Conservation (phyloP, 805 yeast genomes). For the Wickerhamiella australiensis region DNA sequence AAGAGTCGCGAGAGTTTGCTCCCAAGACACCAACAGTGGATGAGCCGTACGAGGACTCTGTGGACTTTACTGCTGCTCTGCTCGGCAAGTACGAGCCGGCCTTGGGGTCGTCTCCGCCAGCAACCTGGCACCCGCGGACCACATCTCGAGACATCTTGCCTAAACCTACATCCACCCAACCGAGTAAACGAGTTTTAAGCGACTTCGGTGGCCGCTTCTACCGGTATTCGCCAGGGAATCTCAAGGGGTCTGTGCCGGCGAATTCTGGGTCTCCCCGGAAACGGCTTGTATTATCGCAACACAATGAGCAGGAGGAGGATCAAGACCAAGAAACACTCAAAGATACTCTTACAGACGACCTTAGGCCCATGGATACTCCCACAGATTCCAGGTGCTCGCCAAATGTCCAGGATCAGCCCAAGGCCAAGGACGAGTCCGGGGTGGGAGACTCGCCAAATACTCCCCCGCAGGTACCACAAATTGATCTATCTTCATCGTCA, state of each 20-base stretch:
- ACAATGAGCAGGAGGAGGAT: background rate
- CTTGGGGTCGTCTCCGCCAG: slow-evolving; percentile 9
- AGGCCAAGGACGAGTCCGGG: too few species aligned
- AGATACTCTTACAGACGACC: background rate
- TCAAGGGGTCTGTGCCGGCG: background rate
- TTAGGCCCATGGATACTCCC: background rate
- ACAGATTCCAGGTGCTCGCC: too few species aligned
- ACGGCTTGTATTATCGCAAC: background rate
- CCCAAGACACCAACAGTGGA: background rate
- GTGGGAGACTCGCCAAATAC: too few species aligned
- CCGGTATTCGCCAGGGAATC: slow-evolving; percentile 8
- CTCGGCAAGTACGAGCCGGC: slow-evolving; percentile 7
- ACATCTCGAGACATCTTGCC: background rate
- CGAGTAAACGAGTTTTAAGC: background rate
- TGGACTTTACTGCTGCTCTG: slow-evolving; percentile 8
- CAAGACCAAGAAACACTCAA: background rate
- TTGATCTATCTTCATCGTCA: background rate
- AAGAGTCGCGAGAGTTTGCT: background rate
- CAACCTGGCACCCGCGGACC: slow-evolving; percentile 8
- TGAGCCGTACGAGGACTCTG: slow-evolving; percentile 3
- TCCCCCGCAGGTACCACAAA: background rate
- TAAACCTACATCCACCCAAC: background rate
- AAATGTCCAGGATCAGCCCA: too few species aligned
- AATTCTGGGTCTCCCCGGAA: background rate
- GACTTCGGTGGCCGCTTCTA: slow-evolving; percentile 2